phyloP scores from a whole-genome alignment of 1,284 basidiomycete genomes.

The Cryptococcus sp. region DNA sequence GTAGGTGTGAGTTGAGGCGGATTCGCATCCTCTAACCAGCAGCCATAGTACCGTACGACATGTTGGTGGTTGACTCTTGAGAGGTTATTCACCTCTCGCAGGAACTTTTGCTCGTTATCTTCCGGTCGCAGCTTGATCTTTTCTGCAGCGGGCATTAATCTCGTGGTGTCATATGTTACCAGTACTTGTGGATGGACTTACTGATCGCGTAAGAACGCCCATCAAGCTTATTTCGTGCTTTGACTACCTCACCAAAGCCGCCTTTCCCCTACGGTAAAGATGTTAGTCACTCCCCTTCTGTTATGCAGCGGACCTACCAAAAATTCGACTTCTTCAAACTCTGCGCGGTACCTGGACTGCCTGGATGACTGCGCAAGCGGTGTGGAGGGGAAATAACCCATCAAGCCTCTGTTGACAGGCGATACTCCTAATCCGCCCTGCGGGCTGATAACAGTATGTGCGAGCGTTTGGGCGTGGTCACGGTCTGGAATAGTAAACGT shows the following conservation, averaged over 20 bases:
- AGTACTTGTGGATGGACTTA: slow-evolving; percentile 58
- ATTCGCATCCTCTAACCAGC: slow-evolving; percentile 50
- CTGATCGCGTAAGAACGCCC: slow-evolving; percentile 52
- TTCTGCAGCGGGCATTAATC: slow-evolving; percentile 61
- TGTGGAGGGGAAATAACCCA: slow-evolving; percentile 29
- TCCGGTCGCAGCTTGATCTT: slow-evolving; percentile 79
- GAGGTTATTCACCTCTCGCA: slow-evolving; percentile 87
- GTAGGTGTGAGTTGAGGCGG: slow-evolving; percentile 25
- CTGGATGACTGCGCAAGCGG: slow-evolving; percentile 19
- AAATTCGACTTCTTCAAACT: slow-evolving; percentile 55
- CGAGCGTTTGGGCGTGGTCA: slow-evolving; percentile 4
- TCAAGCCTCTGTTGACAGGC: slow-evolving; percentile 25
- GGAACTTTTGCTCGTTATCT: slow-evolving; percentile 82
- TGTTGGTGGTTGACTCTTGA: slow-evolving; percentile 84
- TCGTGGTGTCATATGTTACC: slow-evolving; percentile 1
- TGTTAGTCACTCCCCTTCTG: background rate
- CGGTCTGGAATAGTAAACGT: slow-evolving; percentile 1
- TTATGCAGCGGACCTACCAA: slow-evolving; percentile 30
- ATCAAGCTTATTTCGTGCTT: slow-evolving; percentile 77
- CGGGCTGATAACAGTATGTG: slow-evolving; percentile 9
- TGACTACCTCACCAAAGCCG: slow-evolving; percentile 91
- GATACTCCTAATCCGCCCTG: slow-evolving; percentile 33
- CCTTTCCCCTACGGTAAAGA: slow-evolving; percentile 69
- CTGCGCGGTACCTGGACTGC: slow-evolving; percentile 48
- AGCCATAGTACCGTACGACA: slow-evolving; percentile 74